Evolutionary conservation across 768 basidiomycete genomes (phyloP), one percentile per base, ranked within the genome.

Genomic region (Mycena chlorophos): DNA sequence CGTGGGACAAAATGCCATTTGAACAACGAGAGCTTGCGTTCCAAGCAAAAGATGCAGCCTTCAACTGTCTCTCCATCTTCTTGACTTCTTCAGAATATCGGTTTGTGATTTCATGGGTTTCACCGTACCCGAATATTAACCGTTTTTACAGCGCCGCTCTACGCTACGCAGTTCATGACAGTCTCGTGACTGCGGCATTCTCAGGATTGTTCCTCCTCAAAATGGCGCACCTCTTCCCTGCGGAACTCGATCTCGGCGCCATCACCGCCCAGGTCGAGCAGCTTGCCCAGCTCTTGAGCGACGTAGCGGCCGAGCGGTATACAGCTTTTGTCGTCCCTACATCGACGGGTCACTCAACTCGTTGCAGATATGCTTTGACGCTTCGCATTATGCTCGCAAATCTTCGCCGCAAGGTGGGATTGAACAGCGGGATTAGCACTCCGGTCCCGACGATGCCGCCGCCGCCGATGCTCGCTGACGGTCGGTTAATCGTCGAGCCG

Each of bases 1-100:
- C 90, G 4, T 98, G 94, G 94, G 94, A 97, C 66, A 94, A 94
- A 71, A 92, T 97, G 88, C 86, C 92, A 3, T 92, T 90, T 57
- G 94, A 97, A 69, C 94, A 96, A 67, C 86, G 93, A 34, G 94
- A 96, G 69, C 79, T 96, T 43, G 94, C 94, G 3, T 95, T 96
- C 76, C 91, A 95, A 65, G 94, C 94, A 25, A 96, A 94, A 73
- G 92, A 95, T 65, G 89, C 94, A 0, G 94, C 94, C 4, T 85
- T 88, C 30, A 85, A 86, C 60, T 94, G 92, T 67, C 73, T 98
- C 39, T 81, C 87, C 43, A 88, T 91, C 49, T 94, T 95, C 72
- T 76, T 96, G 61, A 84, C 83, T 52, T 91, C 89, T 19, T 78
- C 83, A 4, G 87, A 89, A 43, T 91, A 92, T 64, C 81, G 91